Conservation (phyloP, 345 rosid genomes). For the Geranium brycei region DNA sequence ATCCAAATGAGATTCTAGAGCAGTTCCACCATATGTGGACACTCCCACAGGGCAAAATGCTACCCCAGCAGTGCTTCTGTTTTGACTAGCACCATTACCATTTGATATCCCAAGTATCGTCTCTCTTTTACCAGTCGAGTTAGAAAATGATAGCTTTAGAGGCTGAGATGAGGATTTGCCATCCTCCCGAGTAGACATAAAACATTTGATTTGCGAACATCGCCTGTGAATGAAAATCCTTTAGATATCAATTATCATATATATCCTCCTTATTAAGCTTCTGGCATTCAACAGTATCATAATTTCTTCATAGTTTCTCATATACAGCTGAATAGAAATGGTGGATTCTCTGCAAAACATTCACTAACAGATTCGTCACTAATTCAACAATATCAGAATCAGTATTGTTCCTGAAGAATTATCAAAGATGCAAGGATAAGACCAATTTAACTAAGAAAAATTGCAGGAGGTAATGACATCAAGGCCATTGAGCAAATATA, state of each 20-base stretch:
- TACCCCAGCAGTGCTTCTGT: constrained; percentile 28
- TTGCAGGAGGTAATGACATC: background rate
- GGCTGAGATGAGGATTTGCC: constrained; percentile 11
- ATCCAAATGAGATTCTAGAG: constrained; percentile 17
- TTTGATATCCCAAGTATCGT: constrained; percentile 8
- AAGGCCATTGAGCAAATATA: too few relatives aligned
- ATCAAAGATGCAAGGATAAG: background rate
- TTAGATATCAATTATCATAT: too few relatives aligned
- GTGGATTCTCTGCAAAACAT: background rate
- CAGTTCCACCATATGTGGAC: constrained; percentile 17
- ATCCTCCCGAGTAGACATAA: constrained; percentile 8
- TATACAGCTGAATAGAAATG: too few relatives aligned
- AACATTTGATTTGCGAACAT: constrained; percentile 1
- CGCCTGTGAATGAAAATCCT: background rate
- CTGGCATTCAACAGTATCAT: background rate
- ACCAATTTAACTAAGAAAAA: background rate
- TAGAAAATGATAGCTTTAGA: constrained; percentile 8
- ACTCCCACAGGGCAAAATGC: constrained; percentile 29
- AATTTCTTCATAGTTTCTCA: background rate
- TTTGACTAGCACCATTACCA: constrained; percentile 9
- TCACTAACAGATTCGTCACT: background rate
- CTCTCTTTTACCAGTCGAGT: constrained; percentile 6
- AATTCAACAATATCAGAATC: background rate
- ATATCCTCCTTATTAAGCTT: background rate
- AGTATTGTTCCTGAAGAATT: background rate